Conservation (phyloP, 345 rosid genomes). For the Eucalyptus regnans region DNA sequence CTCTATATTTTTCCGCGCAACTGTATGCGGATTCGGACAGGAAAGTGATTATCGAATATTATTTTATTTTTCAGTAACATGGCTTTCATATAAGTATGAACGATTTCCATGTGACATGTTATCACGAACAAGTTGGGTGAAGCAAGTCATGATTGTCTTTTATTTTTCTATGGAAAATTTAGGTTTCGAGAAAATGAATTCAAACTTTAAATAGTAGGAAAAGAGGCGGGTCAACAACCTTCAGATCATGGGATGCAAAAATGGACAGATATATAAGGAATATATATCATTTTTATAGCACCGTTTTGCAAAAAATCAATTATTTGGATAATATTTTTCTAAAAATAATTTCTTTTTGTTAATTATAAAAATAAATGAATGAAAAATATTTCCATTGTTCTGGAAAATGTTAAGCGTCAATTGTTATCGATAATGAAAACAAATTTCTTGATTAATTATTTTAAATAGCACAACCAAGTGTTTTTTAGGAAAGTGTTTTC, state of each 20-base stretch:
- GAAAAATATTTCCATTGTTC: not conserved
- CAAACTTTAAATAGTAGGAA: not conserved
- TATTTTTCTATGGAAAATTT: not conserved
- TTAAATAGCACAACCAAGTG: not conserved
- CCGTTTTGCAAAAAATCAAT: not conserved
- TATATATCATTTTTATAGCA: not conserved
- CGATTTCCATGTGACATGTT: not conserved
- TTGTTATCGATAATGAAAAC: rapidly evolving
- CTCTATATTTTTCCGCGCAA: not conserved
- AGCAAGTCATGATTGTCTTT: not conserved
- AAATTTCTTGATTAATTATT: not conserved
- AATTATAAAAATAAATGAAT: not conserved
- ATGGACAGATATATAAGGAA: not conserved
- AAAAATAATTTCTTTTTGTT: not conserved
- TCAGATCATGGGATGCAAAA: not conserved
- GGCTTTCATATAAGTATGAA: not conserved
- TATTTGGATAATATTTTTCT: not conserved
- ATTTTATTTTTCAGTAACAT: not conserved
- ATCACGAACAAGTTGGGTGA: not conserved
- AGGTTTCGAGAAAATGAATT: not conserved
- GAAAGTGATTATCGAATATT: not conserved
- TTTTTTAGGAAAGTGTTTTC: not conserved
- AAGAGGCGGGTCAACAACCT: not conserved
- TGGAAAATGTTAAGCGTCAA: not conserved
- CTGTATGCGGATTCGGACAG: not conserved